Evolutionary conservation across 768 basidiomycete genomes (phyloP).

Genomic region (Boletus edulis): DNA sequence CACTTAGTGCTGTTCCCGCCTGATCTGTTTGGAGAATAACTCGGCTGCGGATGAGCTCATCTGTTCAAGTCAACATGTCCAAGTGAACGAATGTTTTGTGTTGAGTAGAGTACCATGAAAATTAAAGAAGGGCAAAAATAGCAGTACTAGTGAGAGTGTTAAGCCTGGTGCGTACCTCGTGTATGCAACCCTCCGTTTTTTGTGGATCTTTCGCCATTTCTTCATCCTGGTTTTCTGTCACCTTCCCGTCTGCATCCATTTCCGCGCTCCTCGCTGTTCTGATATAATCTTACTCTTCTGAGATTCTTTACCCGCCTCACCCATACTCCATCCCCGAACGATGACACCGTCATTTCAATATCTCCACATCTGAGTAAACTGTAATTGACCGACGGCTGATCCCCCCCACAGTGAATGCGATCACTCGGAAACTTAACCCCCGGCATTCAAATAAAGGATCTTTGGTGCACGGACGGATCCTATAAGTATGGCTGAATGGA

Average conservation of each 20-base stretch:
- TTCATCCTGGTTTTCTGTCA: neutral
- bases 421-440: slow-evolving; percentile 75
- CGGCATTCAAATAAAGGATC: slow-evolving; percentile 82
- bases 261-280: neutral
- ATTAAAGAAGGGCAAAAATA: slow-evolving; percentile 29
- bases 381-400: slow-evolving; percentile 10
- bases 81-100: too few relatives aligned
- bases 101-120: too few relatives aligned
- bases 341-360: slow-evolving; percentile 1
- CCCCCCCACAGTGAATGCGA: slow-evolving; percentile 55
- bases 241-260: neutral
- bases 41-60: too few relatives aligned
- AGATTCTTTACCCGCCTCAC: neutral
- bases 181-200: neutral
- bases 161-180: slow-evolving; percentile 42
- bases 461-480: slow-evolving; percentile 34
- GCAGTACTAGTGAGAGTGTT: slow-evolving; percentile 30
- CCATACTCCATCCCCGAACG: too few relatives aligned
- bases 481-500: neutral
- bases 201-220: neutral
- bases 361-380: neutral
- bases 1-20: slow-evolving; percentile 47
- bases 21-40: slow-evolving; percentile 30
- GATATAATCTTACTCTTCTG: neutral
- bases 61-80: too few relatives aligned